Evolutionary conservation across 257 asterid genomes (phyloP), one percentile per base, ranked within the genome.

Genomic region (Salvia splendens): DNA sequence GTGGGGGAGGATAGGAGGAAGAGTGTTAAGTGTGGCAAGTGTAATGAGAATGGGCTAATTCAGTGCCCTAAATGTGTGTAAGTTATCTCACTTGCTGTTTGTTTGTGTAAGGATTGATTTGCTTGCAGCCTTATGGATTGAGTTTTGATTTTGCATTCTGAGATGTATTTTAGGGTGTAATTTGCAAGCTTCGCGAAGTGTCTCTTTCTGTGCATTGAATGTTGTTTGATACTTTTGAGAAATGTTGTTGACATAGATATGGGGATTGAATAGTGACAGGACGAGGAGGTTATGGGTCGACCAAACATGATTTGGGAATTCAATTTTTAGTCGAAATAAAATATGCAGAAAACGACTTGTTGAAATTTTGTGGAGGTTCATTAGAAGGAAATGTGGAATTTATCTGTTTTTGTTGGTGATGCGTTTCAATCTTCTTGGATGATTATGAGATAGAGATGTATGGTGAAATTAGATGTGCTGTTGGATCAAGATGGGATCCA

Each of bases 41-140:
- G 99, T 70, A 94, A 94, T 75, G 97, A 94, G 81, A 94, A 93
- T 82, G 97, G 98, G 20, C 73, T 93, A 77, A 81, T 90, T 14
- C 97, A 82, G 38, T 93, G 97, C 64, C 98, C 97, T 5, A 58
- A 82, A 9, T 91, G 96, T 63, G 78, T 86, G 68, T 43, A 12
- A 20, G 47, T 57, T 6, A 68, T 55, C 8, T 55, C 4, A 14
- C 49, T 5, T 16, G 15, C 41, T 5, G 6, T 6, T 33, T 11
- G 12, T 56, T 32, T 2, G 5, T 5, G 2, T 28, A 12, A 12
- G 45, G 63, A 56, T 3, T 53, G 11, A 28, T 53, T 8, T 53
- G 36, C 2, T 4, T 9, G 36, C 38, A 35, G 14, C 10, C 8
- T 20, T 51, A 16, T 32, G 17, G 17, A 51, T 51, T 33, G 51